Evolutionary conservation across 2,329 filamentous ascomycete species (phyloP), one percentile per base, ranked within the genome.

Genomic region (Alternaria gaisen): DNA sequence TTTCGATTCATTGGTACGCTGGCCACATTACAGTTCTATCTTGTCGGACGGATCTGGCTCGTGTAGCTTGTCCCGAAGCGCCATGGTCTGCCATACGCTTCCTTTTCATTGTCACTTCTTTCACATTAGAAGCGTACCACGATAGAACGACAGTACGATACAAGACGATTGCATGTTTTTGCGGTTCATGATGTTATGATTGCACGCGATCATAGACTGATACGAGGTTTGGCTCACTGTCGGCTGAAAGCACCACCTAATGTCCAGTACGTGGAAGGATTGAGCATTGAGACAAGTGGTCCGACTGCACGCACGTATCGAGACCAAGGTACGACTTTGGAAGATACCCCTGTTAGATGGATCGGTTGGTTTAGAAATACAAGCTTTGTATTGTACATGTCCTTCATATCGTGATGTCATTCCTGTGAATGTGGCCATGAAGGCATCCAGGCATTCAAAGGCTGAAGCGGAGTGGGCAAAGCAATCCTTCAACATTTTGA

Each of bases 371-470:
- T 30, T 58, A 22, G 30, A 57, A 58, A 46, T 58, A 44, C 61
- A 63, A 56, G 12, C 56, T 62, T 64, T 50, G 32, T 66, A 61
- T 63, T 65, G 57, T 70, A 68, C 65, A 69, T 56, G 48, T 34
- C 51, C 20, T 42, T 32, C 16, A 28, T 48, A 30, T 51, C 46
- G 20, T 50, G 32, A 38, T 26, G 22, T 38, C 46, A 50, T 50
- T 38, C 20, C 46, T 24, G 14, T 18, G 20, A 48, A 20, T n/a
- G 46, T 2, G 9, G 5, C 30, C 46, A 14, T 22, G 16, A 32
- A 4, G 3, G 11, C 8, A 48, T 11, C 20, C 32, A 36, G 3
- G 3, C 20, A 1, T 18, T n/a, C 5, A 50, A 1, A 18, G 30
- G 20, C 46, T 38, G 30, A n/a, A 50, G 3, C 7, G 20, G 46